Evolutionary conservation across 2,329 filamentous ascomycete species (phyloP), one percentile per base, ranked within the genome.

Genomic region (Aspergillus pseudoviridinutans): DNA sequence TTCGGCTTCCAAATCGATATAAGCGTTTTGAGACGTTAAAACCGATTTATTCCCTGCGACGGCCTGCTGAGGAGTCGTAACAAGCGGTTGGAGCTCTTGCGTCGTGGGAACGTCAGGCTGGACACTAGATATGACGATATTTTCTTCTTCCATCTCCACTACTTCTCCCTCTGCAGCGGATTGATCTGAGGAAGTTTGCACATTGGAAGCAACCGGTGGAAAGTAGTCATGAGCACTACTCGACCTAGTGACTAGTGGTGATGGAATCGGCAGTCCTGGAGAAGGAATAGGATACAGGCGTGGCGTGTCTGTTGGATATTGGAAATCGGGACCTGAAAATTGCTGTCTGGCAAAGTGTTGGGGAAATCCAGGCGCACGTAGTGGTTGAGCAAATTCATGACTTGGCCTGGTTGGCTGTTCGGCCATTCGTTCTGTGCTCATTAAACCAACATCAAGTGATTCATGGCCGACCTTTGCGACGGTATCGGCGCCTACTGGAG

Each of bases 221-320:
- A 76, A 76, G 55, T 75, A 76, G 9, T 64, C 67, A 12, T 65
- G 59, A 3, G 62, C 44, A 53, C 61, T 64, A 42, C 63, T 59
- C 17, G 71, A 61, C 28, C 59, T 59, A 12, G 69, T 65, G 32
- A 72, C 59, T 25, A 78, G 61, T 14, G 76, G 74, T 25, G 76
- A 78, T 6, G 76, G 71, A 46, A 73, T 62, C 10, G 75, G 72
- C 38, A 77, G 67, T 6, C 71, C 73, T 10, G 74, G 71, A 24
- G 76, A 78, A 41, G 71, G 66, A 38, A 76, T 62, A 17, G 74
- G 76, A 28, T 68, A 64, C 22, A 78, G 65, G 14, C 71, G 71
- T 10, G 75, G 76, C 12, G 75, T 75, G 25, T 72, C 67, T 24
- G 65, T 71, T 27, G 67, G 69, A 32, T 66, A 56, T 44, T 66